Base-by-base conservation (phyloP, 495 filamentous ascomycete species). In the Cercophora sp. region DNA sequence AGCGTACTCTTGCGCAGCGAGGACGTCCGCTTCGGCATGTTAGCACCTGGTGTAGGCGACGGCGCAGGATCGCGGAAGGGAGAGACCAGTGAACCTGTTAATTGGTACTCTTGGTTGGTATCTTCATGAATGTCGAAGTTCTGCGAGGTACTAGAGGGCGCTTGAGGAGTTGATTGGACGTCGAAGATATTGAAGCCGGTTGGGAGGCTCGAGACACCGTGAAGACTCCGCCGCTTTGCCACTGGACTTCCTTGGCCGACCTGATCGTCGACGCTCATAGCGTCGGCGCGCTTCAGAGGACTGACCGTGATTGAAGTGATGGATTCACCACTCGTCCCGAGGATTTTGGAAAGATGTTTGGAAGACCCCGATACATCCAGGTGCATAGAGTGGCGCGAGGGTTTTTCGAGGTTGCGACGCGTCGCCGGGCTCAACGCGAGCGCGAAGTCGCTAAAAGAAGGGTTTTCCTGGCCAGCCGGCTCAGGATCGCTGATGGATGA, bases 231-330 rank as follows among this genome's bases (percentile, higher is more conserved):
- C 39, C 91, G 78, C 75, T 96, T 96, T 10, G 88, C 83, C 18
- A 89, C 85, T 1, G 91, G 90, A 58, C 87, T 96, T 29, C 85
- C 88, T n/a, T 85, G 73, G 52, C 76, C 81, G 13, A 82, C 8
- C 29, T 32, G 71, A 43, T 86, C 84, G 56, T 94, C 92, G 11
- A 94, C 67, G 60, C 88, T 87, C 87, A 95, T 85, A 5, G 87
- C 85, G 67, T 98, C 93, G 59, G 84, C 94, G 42, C 94, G 82
- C 71, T 97, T 97, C 37, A 98, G 70, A 0, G 93, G 93, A 64
- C 92, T 96, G 24, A 86, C 83, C 40, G 86, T 83, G 16, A 77
- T 67, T 13, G 84, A 71, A 26, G 77, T 70, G 10, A 72, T 47
- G 1, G 67, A 29, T 8, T 71, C 70, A 46, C 34, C 65, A 15